These are phyloP conservation scores for Amanita fuliginea DNA, from an alignment of 768 basidiomycete genomes.

Conservation along the genomic window DNA sequence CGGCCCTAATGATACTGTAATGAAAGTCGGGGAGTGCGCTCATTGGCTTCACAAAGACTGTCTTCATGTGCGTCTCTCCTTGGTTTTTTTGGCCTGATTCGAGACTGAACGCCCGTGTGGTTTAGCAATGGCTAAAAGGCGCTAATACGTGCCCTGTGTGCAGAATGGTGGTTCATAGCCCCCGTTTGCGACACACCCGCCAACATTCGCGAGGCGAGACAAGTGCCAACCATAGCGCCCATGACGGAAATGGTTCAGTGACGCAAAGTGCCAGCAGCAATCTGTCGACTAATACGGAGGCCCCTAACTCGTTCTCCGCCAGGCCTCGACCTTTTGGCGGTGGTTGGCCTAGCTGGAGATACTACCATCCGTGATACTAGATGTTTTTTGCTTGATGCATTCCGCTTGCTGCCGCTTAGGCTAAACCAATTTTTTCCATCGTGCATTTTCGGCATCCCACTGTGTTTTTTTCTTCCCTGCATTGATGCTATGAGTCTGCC, in stretches of 20 bases:
- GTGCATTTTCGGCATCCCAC: neutral
- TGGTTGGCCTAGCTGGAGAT: constrained; percentile 2
- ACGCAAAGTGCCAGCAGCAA: neutral
- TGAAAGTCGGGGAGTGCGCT: constrained; percentile 57
- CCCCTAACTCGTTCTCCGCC: neutral
- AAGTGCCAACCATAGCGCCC: neutral
- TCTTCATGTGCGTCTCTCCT: constrained; percentile 42
- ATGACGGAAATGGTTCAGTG: neutral
- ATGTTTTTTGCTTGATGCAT: neutral
- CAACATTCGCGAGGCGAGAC: neutral
- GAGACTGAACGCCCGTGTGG: neutral
- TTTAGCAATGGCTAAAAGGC: constrained; percentile 69
- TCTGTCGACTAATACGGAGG: neutral
- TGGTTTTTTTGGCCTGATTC: neutral
- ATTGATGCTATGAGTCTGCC: neutral
- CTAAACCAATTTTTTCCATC: neutral
- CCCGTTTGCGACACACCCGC: neutral
- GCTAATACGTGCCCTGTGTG: constrained; percentile 78
- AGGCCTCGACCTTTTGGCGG: neutral
- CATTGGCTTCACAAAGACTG: constrained; percentile 79
- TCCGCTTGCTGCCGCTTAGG: neutral
- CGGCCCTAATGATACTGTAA: constrained; percentile 42
- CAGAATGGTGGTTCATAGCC: constrained; percentile 40
- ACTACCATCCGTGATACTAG: constrained; percentile 1
- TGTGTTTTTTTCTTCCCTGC: neutral